Evolutionary conservation across 371 early-diverging fungal genomes (phyloP), one percentile per base, ranked within the genome.

Genomic region (Circinella minor): DNA sequence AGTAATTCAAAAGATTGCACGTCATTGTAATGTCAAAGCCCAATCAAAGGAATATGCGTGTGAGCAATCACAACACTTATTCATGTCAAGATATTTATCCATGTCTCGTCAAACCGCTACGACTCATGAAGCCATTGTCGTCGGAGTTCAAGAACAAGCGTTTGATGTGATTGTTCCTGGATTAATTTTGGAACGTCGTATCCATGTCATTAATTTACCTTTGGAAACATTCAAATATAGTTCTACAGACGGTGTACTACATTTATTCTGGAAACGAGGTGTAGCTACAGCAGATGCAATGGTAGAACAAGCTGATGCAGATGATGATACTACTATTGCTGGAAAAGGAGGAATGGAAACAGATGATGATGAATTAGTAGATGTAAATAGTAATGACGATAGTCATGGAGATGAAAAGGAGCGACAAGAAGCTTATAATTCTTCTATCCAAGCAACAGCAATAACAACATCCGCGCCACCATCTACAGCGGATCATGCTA

Each of bases 11-110:
- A 79, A 76, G 39, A 84, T 82, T 20, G 90, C 93, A 3, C 83
- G 83, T 14, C 86, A 81, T 17, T 93, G 94, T 77, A 93, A 95
- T 65, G 76, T 81, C 15, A 84, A 87, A 43, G 91, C 91, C 64
- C 83, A 86, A 36, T 79, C 85, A 1, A 76, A 87, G 18, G 84
- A 89, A 43, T 84, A 85, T 70, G 95, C 95, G 0, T 84, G 92
- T 71, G 92, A 92, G 39, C 91, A 92, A 60, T 85, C 89, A n/a
- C 81, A 85, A 39, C 82, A 86, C 20, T 78, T 95, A 36, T 93
- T 86, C 72, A 77, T 91, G 43, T 85, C 85, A 18, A 83, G 79
- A 51, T 91, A 87, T 68, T 75, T 88, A 4, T 66, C 71, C 6
- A 63, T 67, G 37, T 76, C 74, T 11, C 67, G 77, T 2, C 62